Evolutionary conservation across 2,329 filamentous ascomycete species (phyloP), one percentile per base, ranked within the genome.

Genomic region (Botrytis cinerea): DNA sequence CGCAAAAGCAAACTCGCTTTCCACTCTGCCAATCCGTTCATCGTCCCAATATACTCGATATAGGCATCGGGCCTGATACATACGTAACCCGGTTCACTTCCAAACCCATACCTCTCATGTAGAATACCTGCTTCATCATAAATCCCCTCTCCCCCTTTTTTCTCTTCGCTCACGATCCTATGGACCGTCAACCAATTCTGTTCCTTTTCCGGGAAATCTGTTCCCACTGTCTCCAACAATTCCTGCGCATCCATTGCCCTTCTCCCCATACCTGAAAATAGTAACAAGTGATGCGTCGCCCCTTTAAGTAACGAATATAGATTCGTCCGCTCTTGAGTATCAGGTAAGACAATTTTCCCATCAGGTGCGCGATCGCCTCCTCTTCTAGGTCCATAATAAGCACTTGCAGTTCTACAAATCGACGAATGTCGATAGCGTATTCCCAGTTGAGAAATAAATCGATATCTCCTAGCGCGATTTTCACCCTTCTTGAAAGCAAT

Each of bases 311-410:
- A 61, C 25, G 73, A 75, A 54, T 80, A 77, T 20, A 83, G 40
- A n/a, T 68, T 75, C 68, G 76, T 74, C 22, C 72, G 71, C 16
- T 69, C 74, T 35, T 73, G 76, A 1, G 54, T 70, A 25, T 62
- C 72, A 35, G 66, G 28, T 18, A 60, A 74, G 61, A 57, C 38
- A 1, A 83, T 43, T 67, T 74, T 76, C 6, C 82, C 83, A 73
- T 86, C 84, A 0, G 83, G 83, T 6, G 85, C 80, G 22, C 87
- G 83, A 76, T 87, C 84, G 2, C 86, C 86, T 46, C 85, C 85
- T 61, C 81, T 81, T 3, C 87, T 75, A 0, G 76, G 77, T 0
- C 84, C 83, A 2, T 74, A 75, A 62, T 79, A 82, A 6, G 78
- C 79, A 1, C 72, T 14, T 4, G 80, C 81, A 1, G 81, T 81